Evolutionary conservation across 2,329 filamentous ascomycete genomes (phyloP).

Genomic region (Thyridium curvatum): DNA sequence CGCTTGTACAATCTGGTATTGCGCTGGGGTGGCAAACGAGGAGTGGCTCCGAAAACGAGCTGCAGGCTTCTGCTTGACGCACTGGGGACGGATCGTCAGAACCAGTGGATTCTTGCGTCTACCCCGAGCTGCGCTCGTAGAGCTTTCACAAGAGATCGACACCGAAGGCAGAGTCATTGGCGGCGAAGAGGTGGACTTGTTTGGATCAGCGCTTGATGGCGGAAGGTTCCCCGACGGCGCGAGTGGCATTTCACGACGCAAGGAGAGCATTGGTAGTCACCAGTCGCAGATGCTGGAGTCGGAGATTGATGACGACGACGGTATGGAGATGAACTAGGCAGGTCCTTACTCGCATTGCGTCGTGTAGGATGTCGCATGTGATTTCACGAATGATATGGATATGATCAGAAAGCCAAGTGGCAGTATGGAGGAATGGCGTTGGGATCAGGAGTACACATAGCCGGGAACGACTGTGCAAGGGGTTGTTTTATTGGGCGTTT

Average conservation of each 20-base stretch:
- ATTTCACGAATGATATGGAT: too few relatives aligned
- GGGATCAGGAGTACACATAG: too few relatives aligned
- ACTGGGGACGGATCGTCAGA: slow-evolving; percentile 92
- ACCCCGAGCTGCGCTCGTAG: slow-evolving; percentile 73
- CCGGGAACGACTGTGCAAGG: too few relatives aligned
- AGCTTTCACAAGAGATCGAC: slow-evolving; percentile 89
- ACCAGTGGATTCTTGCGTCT: slow-evolving; percentile 81
- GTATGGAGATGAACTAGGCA: slow-evolving; percentile 12
- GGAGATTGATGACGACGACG: slow-evolving; percentile 30
- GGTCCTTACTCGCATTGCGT: too few relatives aligned
- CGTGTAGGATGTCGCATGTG: too few relatives aligned
- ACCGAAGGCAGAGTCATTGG: slow-evolving; percentile 86
- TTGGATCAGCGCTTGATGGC: slow-evolving; percentile 42
- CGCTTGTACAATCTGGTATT: slow-evolving; percentile 94
- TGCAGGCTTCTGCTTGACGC: slow-evolving; percentile 80
- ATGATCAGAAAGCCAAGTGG: too few relatives aligned
- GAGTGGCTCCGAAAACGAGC: slow-evolving; percentile 90
- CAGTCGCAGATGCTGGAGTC: slow-evolving; percentile 51
- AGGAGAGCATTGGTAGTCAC: slow-evolving; percentile 55
- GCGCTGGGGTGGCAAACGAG: slow-evolving; percentile 81
- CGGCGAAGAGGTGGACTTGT: slow-evolving; percentile 69
- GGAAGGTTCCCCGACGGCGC: slow-evolving; percentile 34
- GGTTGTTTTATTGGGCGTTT: too few relatives aligned
- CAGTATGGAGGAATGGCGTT: too few relatives aligned
- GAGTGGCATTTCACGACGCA: slow-evolving; percentile 34